Conservation (phyloP, 2,329 filamentous ascomycete species). For the Penicillium frequentans region DNA sequence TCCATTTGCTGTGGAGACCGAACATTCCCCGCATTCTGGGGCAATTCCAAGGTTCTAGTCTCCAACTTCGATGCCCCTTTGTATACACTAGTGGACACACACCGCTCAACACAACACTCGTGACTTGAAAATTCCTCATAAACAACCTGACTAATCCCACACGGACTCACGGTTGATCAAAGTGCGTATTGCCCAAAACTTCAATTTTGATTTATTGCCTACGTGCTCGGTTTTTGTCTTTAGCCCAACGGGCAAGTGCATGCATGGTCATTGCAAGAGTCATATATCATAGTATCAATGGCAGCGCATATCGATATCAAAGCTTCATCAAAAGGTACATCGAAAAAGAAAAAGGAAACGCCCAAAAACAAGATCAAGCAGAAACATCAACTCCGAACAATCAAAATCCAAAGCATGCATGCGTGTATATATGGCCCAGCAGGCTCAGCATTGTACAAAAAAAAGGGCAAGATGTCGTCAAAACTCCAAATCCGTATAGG, state of each 20-base stretch:
- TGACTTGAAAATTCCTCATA: background rate
- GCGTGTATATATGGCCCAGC: background rate
- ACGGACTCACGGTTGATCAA: background rate
- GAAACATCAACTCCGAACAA: background rate
- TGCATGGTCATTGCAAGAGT: background rate
- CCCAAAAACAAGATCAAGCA: background rate
- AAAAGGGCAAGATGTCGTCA: background rate
- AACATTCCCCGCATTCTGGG: constrained; percentile 13
- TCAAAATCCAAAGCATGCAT: background rate
- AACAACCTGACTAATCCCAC: background rate
- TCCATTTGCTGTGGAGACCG: background rate
- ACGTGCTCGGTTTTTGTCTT: background rate
- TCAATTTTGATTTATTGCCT: background rate
- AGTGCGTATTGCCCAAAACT: background rate
- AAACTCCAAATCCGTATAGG: background rate
- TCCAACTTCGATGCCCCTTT: background rate
- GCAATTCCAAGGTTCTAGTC: background rate
- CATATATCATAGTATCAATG: background rate
- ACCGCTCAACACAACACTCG: background rate
- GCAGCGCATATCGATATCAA: background rate
- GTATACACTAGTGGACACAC: background rate
- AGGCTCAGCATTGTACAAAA: background rate
- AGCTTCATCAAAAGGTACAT: background rate
- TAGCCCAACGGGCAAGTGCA: background rate
- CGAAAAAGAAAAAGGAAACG: background rate